These are phyloP conservation scores for Ceratocystis huliohia DNA, from an alignment of 2,329 filamentous ascomycete species.

Conservation along the genomic window DNA sequence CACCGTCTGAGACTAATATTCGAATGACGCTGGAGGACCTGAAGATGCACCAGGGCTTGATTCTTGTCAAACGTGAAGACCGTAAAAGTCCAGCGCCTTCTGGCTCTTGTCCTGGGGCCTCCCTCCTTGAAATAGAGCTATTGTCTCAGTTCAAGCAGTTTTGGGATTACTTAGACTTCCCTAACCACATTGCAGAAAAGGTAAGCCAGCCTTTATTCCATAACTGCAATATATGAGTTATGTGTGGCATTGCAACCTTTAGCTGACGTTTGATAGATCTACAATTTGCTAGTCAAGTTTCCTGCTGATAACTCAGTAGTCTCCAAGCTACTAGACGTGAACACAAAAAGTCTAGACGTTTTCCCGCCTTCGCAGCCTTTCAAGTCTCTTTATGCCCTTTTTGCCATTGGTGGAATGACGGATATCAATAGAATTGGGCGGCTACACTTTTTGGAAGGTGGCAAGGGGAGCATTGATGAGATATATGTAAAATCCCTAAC, in stretches of 20 bases:
- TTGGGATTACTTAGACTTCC: slow-evolving; percentile 66
- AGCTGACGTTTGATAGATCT: slow-evolving; percentile 39
- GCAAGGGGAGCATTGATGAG: slow-evolving; percentile 18
- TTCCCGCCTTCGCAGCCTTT: slow-evolving; percentile 59
- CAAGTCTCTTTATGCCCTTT: slow-evolving; percentile 60
- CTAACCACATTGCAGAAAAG: slow-evolving; percentile 55
- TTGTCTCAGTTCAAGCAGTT: slow-evolving; percentile 71
- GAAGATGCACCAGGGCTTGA: slow-evolving; percentile 49
- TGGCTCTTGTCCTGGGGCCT: slow-evolving; percentile 36
- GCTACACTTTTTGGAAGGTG: slow-evolving; percentile 21
- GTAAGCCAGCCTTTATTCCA: slow-evolving; percentile 30
- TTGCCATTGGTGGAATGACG: slow-evolving; percentile 53
- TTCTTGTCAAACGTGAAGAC: slow-evolving; percentile 49
- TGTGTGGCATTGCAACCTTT: neutral
- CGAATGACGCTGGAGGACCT: slow-evolving; percentile 55
- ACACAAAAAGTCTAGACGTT: slow-evolving; percentile 44
- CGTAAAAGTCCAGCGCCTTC: slow-evolving; percentile 33
- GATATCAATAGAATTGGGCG: slow-evolving; percentile 24
- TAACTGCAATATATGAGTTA: slow-evolving; percentile 22
- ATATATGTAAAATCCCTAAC: slow-evolving; percentile 29
- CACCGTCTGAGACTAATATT: slow-evolving; percentile 46
- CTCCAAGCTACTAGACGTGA: slow-evolving; percentile 42
- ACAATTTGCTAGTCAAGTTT: slow-evolving; percentile 56
- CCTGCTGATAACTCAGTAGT: slow-evolving; percentile 54
- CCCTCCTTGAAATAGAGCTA: slow-evolving; percentile 62